phyloP scores from a whole-genome alignment of 225 moss, liverwort and hornwort genomes.

The Straminergon stramineum region DNA sequence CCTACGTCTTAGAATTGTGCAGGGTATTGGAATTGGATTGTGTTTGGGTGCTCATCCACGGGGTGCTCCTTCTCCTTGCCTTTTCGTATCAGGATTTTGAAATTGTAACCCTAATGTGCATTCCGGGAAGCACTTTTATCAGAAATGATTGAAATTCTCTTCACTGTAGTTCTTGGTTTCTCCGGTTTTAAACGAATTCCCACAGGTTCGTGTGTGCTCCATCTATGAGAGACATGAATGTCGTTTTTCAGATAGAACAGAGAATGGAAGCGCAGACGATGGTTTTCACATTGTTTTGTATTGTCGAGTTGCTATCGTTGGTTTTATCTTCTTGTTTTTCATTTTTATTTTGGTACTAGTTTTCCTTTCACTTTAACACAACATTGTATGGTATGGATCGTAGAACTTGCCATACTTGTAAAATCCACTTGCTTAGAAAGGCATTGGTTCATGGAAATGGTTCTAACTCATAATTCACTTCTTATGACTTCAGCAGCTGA shows the following conservation, averaged over 20 bases:
- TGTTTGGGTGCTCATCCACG: background rate
- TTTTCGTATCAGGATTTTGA: background rate
- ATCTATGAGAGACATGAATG: background rate
- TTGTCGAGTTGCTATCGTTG: background rate
- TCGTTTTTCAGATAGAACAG: background rate
- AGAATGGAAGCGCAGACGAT: background rate
- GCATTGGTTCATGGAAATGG: background rate
- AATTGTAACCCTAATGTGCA: background rate
- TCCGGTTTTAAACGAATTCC: background rate
- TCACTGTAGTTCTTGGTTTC: background rate
- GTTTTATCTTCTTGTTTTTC: background rate
- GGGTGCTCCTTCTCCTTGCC: background rate
- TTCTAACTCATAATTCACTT: background rate
- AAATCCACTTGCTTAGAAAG: background rate
- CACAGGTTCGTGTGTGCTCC: background rate
- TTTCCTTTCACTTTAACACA: background rate
- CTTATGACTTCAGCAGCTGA: conserved; percentile 25
- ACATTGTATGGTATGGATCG: background rate
- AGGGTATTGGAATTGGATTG: background rate
- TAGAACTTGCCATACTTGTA: background rate
- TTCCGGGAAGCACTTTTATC: background rate
- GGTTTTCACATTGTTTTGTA: background rate
- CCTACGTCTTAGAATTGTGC: background rate
- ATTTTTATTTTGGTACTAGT: background rate
- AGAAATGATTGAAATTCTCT: background rate